These are phyloP conservation scores for Colletotrichum sp. DNA, from an alignment of 2,329 filamentous ascomycete genomes.

Conservation along the genomic window DNA sequence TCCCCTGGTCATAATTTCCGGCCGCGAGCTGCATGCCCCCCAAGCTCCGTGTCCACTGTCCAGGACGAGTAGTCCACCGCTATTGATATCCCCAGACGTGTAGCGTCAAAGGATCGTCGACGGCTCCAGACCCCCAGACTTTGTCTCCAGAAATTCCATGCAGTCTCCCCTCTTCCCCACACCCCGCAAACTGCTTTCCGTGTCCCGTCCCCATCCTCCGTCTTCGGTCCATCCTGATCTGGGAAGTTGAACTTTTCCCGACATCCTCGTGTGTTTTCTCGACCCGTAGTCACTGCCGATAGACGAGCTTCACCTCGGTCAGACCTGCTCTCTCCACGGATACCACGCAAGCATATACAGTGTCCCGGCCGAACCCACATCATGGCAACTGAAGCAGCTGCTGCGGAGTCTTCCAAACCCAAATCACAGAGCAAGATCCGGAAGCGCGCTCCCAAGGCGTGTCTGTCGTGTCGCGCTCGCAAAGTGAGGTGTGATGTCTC, in stretches of 20 bases:
- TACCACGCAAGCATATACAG: neutral
- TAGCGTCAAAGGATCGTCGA: slow-evolving; percentile 14
- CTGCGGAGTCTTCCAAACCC: slow-evolving; percentile 28
- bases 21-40: neutral
- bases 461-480: slow-evolving; percentile 54
- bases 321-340: neutral
- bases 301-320: slow-evolving; percentile 11
- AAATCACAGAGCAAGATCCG: slow-evolving; percentile 40
- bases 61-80: neutral
- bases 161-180: slow-evolving; percentile 24
- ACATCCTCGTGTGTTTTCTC: slow-evolving; percentile 3
- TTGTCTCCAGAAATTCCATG: neutral
- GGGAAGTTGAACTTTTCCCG: neutral
- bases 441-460: slow-evolving; percentile 55
- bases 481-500: slow-evolving; percentile 58
- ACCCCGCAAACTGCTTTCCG: slow-evolving; percentile 25
- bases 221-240: slow-evolving; percentile 12
- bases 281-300: neutral
- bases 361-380: neutral
- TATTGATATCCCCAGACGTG: neutral
- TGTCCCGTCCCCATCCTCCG: neutral
- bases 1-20: neutral
- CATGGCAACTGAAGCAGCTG: slow-evolving; percentile 22
- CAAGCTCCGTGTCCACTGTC: slow-evolving; percentile 1
- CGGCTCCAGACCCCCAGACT: slow-evolving; percentile 11